phyloP scores from a whole-genome alignment of 495 filamentous ascomycete genomes.

The Penicillium longicatenatum region DNA sequence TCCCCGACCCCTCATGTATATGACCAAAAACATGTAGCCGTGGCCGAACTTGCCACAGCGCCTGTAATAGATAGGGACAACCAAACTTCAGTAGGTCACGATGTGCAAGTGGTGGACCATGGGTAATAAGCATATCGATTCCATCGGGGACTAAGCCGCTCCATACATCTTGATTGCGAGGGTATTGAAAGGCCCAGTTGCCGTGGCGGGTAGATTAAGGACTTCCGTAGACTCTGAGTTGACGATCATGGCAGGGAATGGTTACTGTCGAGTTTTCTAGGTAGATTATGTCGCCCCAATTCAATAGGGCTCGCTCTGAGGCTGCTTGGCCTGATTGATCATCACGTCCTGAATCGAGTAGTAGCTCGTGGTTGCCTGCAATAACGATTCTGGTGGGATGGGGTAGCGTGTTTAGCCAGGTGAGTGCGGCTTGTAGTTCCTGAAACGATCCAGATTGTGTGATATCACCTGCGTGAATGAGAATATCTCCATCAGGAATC shows the following conservation, averaged over 20 bases:
- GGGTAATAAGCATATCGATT: constrained; percentile 76
- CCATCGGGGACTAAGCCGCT: constrained; percentile 54
- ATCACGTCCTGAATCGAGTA: constrained; percentile 54
- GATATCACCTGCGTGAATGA: constrained; percentile 79
- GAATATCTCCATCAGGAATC: constrained; percentile 67
- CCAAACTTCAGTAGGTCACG: constrained; percentile 62
- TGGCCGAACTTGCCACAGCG: constrained; percentile 67
- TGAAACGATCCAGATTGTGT: constrained; percentile 59
- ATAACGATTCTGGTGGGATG: constrained; percentile 70
- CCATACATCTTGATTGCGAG: constrained; percentile 28
- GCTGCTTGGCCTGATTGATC: constrained; percentile 11
- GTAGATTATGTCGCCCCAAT: constrained; percentile 52
- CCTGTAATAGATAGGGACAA: constrained; percentile 60
- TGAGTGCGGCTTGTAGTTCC: constrained; percentile 61
- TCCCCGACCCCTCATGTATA: constrained; percentile 65
- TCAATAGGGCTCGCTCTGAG: constrained; percentile 25
- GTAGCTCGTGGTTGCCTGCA: constrained; percentile 72
- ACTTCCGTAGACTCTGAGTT: constrained; percentile 56
- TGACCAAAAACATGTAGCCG: constrained; percentile 77
- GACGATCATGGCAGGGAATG: constrained; percentile 51
- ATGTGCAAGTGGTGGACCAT: constrained; percentile 60
- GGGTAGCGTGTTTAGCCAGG: constrained; percentile 62
- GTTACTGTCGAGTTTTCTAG: constrained; percentile 48
- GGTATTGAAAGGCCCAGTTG: constrained; percentile 54
- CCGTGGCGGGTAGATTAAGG: constrained; percentile 53